These are phyloP conservation scores for Nectriaceae sp. DNA, from an alignment of 2,329 filamentous ascomycete species.

Conservation along the genomic window DNA sequence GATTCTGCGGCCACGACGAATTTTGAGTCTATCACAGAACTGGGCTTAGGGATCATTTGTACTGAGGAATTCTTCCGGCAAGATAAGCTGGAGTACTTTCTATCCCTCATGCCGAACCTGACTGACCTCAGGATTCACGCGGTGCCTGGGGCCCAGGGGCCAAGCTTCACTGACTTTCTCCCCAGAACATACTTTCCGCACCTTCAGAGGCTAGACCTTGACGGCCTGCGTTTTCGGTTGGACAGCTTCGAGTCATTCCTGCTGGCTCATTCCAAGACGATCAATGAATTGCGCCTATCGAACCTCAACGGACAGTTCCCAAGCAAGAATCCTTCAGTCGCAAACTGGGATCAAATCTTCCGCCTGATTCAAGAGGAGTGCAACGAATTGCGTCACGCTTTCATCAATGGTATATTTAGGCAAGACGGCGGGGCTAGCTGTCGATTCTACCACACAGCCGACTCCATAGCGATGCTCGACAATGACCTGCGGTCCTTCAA, in stretches of 20 bases:
- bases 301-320: conserved; percentile 12
- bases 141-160: conserved; percentile 1
- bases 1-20: conserved; percentile 7
- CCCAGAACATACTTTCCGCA: conserved; percentile 17
- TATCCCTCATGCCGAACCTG: conserved; percentile 23
- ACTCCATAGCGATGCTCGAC: conserved; percentile 2
- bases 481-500: neutral
- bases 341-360: conserved; percentile 21
- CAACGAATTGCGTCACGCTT: conserved; percentile 7
- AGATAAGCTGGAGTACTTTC: conserved; percentile 18
- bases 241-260: conserved; percentile 19
- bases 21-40: conserved; percentile 15
- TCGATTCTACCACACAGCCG: neutral
- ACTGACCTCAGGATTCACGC: conserved; percentile 14
- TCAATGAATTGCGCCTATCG: conserved; percentile 14
- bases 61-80: conserved; percentile 9
- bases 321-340: conserved; percentile 1
- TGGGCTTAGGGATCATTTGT: conserved; percentile 12
- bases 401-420: conserved; percentile 11
- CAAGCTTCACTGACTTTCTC: conserved; percentile 15
- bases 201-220: conserved; percentile 19
- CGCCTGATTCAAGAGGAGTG: conserved; percentile 11
- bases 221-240: conserved; percentile 12
- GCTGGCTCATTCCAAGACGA: conserved; percentile 11
- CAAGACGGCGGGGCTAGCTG: conserved; percentile 4